Base-by-base conservation (phyloP, 2,329 filamentous ascomycete species). In the Hymenoscyphus fructigenus region DNA sequence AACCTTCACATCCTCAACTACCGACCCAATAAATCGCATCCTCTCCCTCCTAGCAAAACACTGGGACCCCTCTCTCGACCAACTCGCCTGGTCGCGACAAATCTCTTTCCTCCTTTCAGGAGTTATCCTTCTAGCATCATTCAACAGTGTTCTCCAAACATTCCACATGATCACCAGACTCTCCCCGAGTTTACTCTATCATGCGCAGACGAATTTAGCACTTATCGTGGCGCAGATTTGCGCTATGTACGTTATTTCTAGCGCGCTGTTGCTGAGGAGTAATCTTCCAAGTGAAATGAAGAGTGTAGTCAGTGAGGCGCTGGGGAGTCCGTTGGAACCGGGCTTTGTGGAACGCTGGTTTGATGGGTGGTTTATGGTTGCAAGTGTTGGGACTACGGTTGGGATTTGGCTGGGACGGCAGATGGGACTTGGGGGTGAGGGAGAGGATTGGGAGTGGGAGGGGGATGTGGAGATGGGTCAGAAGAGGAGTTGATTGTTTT, bases 101-200 rank as follows among this genome's bases (percentile, higher is more conserved):
- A 93, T 96, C 69, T 92, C 90, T 65, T 96, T 96, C 77, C 80
- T 92, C 26, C 83, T 96, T 4, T 92, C 89, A 7, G 92, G 92
- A 20, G 86, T 93, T 59, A 95, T 96, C 75, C 87, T 96, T 28
- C 82, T 92, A 17, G 89, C 91, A 2, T 92, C 90, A 63, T 92
- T 93, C 77, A 92, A 90, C 76, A 91, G 88, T 64, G 92, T 91
- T 20, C 81, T 93, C n/a, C 92, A 95, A 75, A 96, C 92, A 0
- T 91, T 94, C 71, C 88, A 90, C 70, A 84, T 96, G 62, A 91
- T 96, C 73, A 86, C 90, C 3, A 88, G 89, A 69, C 90, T 91
- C 79, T 84, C 88, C 9, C 92, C 92, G n/a, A 82, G 82, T 5
- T 77, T 94, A n/a, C 79, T 93, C 10, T 86, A 88, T 68, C 89